A percentile compares a stretch with the other conserved stretches of the same genome.
Evolutionary conservation across 1,284 basidiomycete genomes (phyloP).

Genomic region (Sphaerobolus stellatus): DNA sequence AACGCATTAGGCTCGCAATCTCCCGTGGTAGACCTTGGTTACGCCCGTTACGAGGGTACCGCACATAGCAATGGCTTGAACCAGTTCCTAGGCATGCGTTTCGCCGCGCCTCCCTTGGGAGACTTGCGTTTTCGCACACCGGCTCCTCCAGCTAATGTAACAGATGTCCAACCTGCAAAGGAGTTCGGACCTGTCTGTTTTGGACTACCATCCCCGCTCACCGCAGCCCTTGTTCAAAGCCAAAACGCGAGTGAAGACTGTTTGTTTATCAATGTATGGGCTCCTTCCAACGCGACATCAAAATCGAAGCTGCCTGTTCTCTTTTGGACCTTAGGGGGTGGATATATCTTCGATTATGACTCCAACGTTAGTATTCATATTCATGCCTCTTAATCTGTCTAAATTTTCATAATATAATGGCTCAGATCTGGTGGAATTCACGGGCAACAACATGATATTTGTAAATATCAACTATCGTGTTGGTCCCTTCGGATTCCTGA

Average conservation of each 20-base stretch:
- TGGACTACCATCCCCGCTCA: too few species aligned
- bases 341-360: constrained; percentile 20
- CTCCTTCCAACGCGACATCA: constrained; percentile 24
- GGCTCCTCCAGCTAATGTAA: constrained; percentile 13
- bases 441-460: constrained; percentile 27
- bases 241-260: constrained; percentile 32
- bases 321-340: constrained; percentile 37
- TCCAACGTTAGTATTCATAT: constrained; percentile 14
- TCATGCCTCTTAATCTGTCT: too few species aligned
- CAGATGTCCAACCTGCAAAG: constrained; percentile 2
- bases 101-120: constrained; percentile 28
- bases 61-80: constrained; percentile 18
- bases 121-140: constrained; percentile 25
- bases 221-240: not conserved
- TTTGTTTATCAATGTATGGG: constrained; percentile 37
- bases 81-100: constrained; percentile 29
- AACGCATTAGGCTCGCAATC: too few species aligned
- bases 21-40: constrained; percentile 18
- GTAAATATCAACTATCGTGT: constrained; percentile 37
- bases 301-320: constrained; percentile 30
- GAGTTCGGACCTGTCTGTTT: constrained; percentile 8
- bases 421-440: constrained; percentile 9
- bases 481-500: constrained; percentile 34
- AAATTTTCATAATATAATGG: constrained; percentile 9
- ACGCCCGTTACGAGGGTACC: constrained; percentile 18